Evolutionary conservation across 345 rosid genomes (phyloP).

Genomic region (Brassica napus): DNA sequence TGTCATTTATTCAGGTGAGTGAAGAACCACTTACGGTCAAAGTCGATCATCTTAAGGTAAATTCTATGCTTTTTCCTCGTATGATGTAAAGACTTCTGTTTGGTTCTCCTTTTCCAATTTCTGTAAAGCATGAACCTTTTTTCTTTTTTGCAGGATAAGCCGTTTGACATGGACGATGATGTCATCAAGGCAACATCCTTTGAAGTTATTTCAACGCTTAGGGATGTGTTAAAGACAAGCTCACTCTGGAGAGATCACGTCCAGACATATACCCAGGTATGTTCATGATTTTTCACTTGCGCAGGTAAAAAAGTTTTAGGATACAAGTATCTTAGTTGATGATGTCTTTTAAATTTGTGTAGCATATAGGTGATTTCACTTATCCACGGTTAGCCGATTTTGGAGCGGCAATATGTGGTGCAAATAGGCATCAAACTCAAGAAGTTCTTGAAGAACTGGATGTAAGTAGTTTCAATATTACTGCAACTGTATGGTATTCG

Average conservation of each 20-base stretch:
- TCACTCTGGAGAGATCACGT: constrained; percentile 97
- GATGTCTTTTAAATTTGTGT: constrained; percentile 39
- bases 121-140: background rate
- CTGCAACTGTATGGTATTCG: background rate
- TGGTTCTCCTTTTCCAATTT: background rate
- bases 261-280: constrained; percentile 85
- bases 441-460: constrained; percentile 97
- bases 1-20: constrained; percentile 57
- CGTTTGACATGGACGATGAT: constrained; percentile 94
- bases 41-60: constrained; percentile 95
- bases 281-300: constrained; percentile 12
- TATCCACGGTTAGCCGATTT: constrained; percentile 92
- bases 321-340: constrained; percentile 17
- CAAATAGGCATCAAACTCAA: constrained; percentile 80
- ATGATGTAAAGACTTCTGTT: constrained; percentile 6
- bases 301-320: background rate
- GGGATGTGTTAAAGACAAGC: constrained; percentile 88
- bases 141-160: constrained; percentile 60
- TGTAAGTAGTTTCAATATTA: constrained; percentile 51
- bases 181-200: constrained; percentile 89
- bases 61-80: constrained; percentile 23
- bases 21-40: constrained; percentile 95
- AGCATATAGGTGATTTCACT: constrained; percentile 96
- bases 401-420: constrained; percentile 98
- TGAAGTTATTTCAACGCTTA: constrained; percentile 91